Conservation (phyloP, 2,329 filamentous ascomycete genomes). For the Cryphonectria radicalis region DNA sequence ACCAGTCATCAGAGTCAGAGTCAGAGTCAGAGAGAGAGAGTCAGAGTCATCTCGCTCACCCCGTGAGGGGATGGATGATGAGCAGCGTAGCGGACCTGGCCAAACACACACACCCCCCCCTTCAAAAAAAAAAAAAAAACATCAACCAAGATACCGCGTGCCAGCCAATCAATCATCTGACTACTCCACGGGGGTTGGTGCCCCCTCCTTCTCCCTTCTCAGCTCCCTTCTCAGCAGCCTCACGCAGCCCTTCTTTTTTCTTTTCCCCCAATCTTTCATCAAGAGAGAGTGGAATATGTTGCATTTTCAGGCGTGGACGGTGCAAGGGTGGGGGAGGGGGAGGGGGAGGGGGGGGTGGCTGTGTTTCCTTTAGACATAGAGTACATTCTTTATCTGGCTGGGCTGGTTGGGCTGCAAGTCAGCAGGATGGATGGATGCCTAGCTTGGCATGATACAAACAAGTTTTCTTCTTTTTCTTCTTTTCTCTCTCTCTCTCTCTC, state of each 20-base stretch:
- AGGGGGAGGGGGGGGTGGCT: background rate
- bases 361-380: background rate
- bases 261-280: background rate
- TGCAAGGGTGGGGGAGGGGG: background rate
- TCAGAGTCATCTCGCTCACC: conserved; percentile 7
- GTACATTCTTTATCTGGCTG: background rate
- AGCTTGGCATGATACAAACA: background rate
- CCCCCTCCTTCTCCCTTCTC: background rate
- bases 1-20: background rate
- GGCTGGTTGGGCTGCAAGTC: background rate
- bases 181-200: background rate
- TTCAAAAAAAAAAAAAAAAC: too few relatives aligned
- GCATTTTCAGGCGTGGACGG: background rate
- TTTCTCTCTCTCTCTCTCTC: background rate
- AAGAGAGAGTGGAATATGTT: background rate
- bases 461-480: background rate
- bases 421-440: background rate
- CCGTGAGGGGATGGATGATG: background rate
- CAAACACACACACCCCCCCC: background rate
- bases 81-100: background rate
- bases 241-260: background rate
- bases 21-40: background rate
- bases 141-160: background rate
- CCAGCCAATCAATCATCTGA: background rate
- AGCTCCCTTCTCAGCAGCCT: background rate